phyloP scores from a whole-genome alignment of 2,329 filamentous ascomycete species.

The Cordyceps cateniannulata region DNA sequence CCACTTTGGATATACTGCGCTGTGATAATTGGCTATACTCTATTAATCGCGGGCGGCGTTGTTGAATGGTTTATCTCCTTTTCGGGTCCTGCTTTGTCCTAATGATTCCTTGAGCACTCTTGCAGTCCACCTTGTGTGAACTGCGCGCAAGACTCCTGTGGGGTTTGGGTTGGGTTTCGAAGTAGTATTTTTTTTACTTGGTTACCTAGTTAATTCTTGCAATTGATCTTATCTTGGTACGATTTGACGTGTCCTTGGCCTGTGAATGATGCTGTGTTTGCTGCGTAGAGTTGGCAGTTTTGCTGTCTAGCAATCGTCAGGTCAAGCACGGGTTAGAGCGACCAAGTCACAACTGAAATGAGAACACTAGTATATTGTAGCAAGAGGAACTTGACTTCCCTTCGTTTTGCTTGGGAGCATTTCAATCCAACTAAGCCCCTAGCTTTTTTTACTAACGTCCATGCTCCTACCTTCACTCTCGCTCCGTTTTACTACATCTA shows the following conservation, averaged over 20 bases:
- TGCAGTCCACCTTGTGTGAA: not conserved
- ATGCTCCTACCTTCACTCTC: not conserved
- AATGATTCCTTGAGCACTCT: not conserved
- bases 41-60: not conserved
- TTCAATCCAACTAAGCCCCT: no score
- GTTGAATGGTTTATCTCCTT: not conserved
- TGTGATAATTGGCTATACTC: conserved; percentile 1
- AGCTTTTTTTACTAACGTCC: not conserved
- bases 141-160: conserved; percentile 4
- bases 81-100: not conserved
- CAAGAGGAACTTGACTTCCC: no score
- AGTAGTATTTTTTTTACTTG: conserved; percentile 8
- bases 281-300: not conserved
- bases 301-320: no score
- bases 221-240: conserved; percentile 12
- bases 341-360: no score
- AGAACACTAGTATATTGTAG: no score
- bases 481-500: conserved; percentile 15
- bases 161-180: not conserved
- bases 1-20: conserved; percentile 12
- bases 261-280: not conserved
- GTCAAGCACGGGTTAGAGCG: no score
- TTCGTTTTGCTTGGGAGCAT: no score
- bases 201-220: conserved; percentile 5
- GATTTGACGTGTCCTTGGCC: not conserved